A percentile compares a stretch with the other conserved stretches of the same genome.
Evolutionary conservation across 805 yeast genomes (phyloP).

Genomic region (Yarrowia sp.): DNA sequence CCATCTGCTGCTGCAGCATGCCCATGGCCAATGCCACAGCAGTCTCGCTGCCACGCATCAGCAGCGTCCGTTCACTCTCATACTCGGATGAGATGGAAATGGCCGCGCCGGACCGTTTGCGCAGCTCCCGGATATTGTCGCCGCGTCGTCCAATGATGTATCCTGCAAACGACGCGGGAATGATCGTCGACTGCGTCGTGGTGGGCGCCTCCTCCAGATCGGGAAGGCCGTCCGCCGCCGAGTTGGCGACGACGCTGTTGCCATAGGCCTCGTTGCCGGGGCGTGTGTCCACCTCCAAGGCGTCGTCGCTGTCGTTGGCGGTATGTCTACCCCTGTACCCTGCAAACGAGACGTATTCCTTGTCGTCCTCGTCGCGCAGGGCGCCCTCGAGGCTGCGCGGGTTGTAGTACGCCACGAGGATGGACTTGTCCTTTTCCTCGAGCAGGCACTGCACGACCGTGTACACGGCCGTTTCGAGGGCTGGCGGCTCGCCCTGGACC

Average conservation of each 20-base stretch:
- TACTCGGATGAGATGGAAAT: conserved; percentile 73
- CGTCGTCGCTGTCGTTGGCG: neutral
- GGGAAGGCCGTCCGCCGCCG: neutral
- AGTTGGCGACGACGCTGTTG: neutral
- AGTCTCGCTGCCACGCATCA: conserved; percentile 43
- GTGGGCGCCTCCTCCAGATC: neutral
- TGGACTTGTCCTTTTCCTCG: conserved; percentile 68
- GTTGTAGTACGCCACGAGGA: conserved; percentile 56
- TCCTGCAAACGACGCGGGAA: conserved; percentile 83
- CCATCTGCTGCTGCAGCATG: conserved; percentile 49
- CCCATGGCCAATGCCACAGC: conserved; percentile 59
- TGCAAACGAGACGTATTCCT: conserved; percentile 9
- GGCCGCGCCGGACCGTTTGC: conserved; percentile 73
- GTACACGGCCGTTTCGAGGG: conserved; percentile 56
- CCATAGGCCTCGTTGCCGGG: too few relatives aligned
- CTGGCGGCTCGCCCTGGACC: conserved; percentile 71
- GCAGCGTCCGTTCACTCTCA: conserved; percentile 49
- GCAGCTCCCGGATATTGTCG: conserved; percentile 78
- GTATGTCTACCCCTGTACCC: neutral
- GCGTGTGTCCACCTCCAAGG: neutral
- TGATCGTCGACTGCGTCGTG: conserved; percentile 34
- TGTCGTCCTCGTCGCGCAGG: conserved; percentile 10
- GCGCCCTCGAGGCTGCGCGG: conserved; percentile 39
- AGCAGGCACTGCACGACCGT: conserved; percentile 67
- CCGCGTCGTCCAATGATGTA: conserved; percentile 87